A percentile compares a stretch with the other conserved stretches of the same genome.
Conservation (phyloP, 2,329 filamentous ascomycete species). For the Alternaria sp. region DNA sequence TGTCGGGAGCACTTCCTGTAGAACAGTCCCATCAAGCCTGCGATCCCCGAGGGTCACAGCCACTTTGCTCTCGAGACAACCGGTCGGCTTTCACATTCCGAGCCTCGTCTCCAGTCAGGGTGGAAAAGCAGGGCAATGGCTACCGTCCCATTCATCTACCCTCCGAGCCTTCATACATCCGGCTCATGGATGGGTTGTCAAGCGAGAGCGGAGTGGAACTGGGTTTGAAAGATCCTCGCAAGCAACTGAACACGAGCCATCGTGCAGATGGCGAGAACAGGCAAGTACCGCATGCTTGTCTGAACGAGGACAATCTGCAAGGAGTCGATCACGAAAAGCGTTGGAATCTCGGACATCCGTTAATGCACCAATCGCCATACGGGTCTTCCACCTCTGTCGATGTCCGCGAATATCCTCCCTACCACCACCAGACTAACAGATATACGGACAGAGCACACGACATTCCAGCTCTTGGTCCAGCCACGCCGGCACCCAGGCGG, state of each 20-base stretch:
- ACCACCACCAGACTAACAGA: constrained; percentile 13
- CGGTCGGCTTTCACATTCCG: constrained; percentile 32
- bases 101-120: constrained; percentile 29
- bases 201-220: constrained; percentile 35
- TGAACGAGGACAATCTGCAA: not conserved
- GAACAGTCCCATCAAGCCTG: constrained; percentile 11
- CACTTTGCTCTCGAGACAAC: constrained; percentile 15
- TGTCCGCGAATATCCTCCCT: constrained; percentile 12
- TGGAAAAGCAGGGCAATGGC: not conserved
- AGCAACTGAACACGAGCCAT: not conserved
- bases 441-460: constrained; percentile 18
- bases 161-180: constrained; percentile 42
- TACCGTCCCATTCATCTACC: constrained; percentile 25
- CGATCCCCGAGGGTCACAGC: constrained; percentile 11
- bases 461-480: constrained; percentile 1
- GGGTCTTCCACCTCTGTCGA: constrained; percentile 11
- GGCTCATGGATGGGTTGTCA: constrained; percentile 43
- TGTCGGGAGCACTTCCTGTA: constrained; percentile 39
- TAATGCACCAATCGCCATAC: constrained; percentile 30
- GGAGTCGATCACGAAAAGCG: constrained; percentile 9
- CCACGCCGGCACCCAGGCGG: constrained; percentile 27
- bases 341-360: constrained; percentile 30
- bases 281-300: constrained; percentile 13
- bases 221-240: constrained; percentile 41
- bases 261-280: not conserved